These are phyloP conservation scores for Ochetophila trinervis DNA, from an alignment of 306 rosid genomes.

Conservation along the genomic window DNA sequence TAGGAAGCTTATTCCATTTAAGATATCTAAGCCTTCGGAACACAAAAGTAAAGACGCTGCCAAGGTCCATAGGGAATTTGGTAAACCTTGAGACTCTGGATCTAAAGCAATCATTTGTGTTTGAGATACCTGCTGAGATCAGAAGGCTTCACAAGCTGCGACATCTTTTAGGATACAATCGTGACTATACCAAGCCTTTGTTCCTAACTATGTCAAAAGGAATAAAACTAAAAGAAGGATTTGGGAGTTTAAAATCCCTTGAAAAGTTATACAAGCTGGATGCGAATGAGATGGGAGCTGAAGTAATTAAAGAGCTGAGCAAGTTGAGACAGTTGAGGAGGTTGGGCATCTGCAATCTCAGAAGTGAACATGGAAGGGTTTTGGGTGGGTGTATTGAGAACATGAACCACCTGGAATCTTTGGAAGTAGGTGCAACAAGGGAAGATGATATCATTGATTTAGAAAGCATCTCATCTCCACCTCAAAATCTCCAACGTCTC, in stretches of 20 bases:
- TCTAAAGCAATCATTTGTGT: no score
- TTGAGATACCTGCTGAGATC: not conserved
- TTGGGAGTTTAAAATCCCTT: not conserved
- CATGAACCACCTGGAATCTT: conserved; percentile 9
- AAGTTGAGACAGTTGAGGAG: conserved; percentile 21
- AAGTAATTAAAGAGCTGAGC: not conserved
- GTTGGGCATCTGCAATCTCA: conserved; percentile 20
- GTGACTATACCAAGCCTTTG: no score
- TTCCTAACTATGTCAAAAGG: no score
- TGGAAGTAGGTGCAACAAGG: not conserved
- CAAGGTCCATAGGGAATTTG: no score
- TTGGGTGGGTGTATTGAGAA: conserved; percentile 16
- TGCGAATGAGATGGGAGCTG: not conserved
- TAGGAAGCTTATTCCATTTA: conserved; percentile 12
- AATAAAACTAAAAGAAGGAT: no score
- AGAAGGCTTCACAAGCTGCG: conserved; percentile 10
- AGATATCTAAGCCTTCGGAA: not conserved
- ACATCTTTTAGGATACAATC: not conserved
- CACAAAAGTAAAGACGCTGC: no score
- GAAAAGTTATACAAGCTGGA: not conserved
- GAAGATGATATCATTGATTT: conserved; percentile 11
- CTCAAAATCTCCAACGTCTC: not conserved
- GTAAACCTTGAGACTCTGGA: no score
- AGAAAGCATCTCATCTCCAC: not conserved
- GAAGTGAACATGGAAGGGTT: conserved; percentile 2